These are phyloP conservation scores for Prunus mira DNA, from an alignment of 306 rosid genomes.

Conservation along the genomic window DNA sequence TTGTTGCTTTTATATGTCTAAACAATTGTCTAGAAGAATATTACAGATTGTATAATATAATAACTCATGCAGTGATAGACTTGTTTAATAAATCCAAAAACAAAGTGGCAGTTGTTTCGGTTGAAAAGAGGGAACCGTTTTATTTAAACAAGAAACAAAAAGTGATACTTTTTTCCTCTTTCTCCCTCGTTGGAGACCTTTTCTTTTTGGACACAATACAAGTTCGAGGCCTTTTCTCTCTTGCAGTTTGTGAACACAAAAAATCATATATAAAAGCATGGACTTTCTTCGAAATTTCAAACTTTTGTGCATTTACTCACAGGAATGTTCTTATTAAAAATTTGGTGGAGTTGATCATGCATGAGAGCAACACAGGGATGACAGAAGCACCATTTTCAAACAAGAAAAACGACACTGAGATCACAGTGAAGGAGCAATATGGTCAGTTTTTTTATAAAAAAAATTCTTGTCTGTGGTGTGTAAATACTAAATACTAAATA, in stretches of 20 bases:
- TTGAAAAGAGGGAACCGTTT: constrained; percentile 17
- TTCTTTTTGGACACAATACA: neutral
- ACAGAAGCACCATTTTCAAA: neutral
- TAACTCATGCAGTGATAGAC: too few relatives aligned
- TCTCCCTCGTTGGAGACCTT: neutral
- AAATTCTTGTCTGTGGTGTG: neutral
- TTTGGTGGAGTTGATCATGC: constrained; percentile 11
- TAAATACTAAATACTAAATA: neutral
- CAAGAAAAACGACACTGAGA: neutral
- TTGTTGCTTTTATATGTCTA: too few relatives aligned
- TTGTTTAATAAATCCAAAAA: neutral
- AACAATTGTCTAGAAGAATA: too few relatives aligned
- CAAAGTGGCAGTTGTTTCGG: constrained; percentile 23
- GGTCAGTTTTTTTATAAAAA: neutral
- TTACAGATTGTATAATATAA: too few relatives aligned
- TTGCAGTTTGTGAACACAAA: constrained; percentile 9
- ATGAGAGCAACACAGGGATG: neutral
- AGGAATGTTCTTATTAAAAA: neutral
- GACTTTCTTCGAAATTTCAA: neutral
- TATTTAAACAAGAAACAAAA: neutral
- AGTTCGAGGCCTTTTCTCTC: neutral
- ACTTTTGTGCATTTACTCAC: neutral
- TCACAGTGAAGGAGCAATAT: constrained; percentile 19
- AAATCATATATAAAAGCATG: neutral
- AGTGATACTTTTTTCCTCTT: neutral